Conservation (phyloP, 2,329 filamentous ascomycete genomes). For the Claviceps fusiformis region DNA sequence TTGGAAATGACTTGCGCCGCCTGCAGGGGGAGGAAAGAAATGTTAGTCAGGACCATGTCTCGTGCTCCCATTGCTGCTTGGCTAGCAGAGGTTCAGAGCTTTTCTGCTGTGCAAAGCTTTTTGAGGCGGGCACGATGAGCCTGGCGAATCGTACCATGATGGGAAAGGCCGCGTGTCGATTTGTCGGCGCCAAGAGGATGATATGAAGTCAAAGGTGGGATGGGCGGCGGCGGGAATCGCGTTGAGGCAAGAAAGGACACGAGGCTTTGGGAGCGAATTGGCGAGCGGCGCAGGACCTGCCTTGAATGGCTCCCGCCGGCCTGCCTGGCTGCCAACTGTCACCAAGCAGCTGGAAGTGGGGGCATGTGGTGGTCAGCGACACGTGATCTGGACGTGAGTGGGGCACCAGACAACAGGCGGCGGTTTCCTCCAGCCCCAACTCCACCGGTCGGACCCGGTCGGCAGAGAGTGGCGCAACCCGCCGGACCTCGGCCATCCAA, state of each 20-base stretch:
- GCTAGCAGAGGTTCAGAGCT: not conserved
- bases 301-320: not conserved
- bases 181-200: not conserved
- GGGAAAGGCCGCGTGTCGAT: not conserved
- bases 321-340: constrained; percentile 2
- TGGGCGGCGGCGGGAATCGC: not conserved
- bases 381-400: not conserved
- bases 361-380: not conserved
- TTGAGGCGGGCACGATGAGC: not conserved
- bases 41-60: constrained; percentile 12
- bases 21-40: constrained; percentile 11
- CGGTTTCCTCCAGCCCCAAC: too few species aligned
- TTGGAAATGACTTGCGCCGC: constrained; percentile 31
- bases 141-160: constrained; percentile 2
- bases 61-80: not conserved
- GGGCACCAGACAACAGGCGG: not conserved
- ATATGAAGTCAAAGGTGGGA: not conserved
- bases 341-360: not conserved
- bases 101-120: not conserved
- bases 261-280: not conserved
- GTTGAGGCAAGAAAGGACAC: not conserved
- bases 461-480: not conserved
- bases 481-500: not conserved
- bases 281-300: not conserved
- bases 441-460: not conserved